phyloP scores from a whole-genome alignment of 257 asterid species.

The Gentiana straminea region DNA sequence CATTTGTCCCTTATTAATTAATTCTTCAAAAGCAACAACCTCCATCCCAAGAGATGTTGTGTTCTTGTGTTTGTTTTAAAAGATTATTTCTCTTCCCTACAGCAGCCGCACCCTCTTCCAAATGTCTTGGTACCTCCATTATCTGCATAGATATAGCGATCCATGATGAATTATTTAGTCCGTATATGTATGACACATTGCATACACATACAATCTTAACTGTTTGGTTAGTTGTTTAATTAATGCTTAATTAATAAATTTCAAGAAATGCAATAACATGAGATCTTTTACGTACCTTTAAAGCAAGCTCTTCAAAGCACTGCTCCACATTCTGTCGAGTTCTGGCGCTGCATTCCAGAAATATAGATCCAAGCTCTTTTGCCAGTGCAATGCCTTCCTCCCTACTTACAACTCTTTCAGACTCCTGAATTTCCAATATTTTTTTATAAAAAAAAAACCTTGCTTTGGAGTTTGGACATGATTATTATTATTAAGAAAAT shows the following conservation, averaged over 20 bases:
- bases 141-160: conserved; percentile 30
- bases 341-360: conserved; percentile 86
- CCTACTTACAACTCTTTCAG: conserved; percentile 62
- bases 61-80: conserved; percentile 69
- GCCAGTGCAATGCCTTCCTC: conserved; percentile 79
- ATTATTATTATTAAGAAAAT: no score
- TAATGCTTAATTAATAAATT: no score
- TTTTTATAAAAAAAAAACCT: not conserved
- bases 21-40: conserved; percentile 61
- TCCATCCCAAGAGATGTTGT: conserved; percentile 32
- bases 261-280: no score
- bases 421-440: conserved; percentile 44
- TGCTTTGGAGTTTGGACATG: not conserved
- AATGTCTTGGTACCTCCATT: conserved; percentile 85
- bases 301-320: conserved; percentile 70
- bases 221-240: no score
- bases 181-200: no score
- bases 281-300: conserved; percentile 36
- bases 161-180: not conserved
- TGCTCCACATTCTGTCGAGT: conserved; percentile 79
- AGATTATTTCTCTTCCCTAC: conserved; percentile 64
- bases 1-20: not conserved
- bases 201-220: no score
- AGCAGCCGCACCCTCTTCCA: conserved; percentile 67
- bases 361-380: conserved; percentile 66